Evolutionary conservation across 2,329 filamentous ascomycete genomes (phyloP), one percentile per base, ranked within the genome.

Genomic region (Aspergillus sp.): DNA sequence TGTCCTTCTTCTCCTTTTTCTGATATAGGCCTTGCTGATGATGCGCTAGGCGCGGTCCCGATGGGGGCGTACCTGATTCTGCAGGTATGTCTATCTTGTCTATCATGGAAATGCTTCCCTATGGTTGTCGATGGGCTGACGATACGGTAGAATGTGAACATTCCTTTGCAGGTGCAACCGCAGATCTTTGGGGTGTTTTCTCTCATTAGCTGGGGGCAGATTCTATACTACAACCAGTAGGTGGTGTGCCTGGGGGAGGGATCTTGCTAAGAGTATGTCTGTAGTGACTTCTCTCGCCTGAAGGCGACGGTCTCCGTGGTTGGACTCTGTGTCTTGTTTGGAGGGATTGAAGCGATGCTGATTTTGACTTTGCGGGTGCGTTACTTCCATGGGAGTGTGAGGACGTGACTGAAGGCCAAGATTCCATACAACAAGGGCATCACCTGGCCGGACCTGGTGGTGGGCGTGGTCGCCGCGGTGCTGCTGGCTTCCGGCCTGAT

Each of bases 401-500:
- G 4, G 13, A 16, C 16, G 10, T 21, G 13, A 17, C 49, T 53
- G 16, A 54, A 7, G 2, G 10, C 16, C 59, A 54, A 83, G 78
- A 80, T 80, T 1, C 73, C 82, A 1, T 85, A 86, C 56, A 66
- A 72, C 5, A 70, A 70, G 14, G 84, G 84, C 0, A 73, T 81
- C 16, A 72, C 76, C 31, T 81, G 77, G 64, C 82, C 83, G 0
- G 75, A 82, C 49, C 68, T 81, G 23, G 69, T 83, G 3, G 75
- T 87, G 42, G 85, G 84, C 5, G 75, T 85, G 20, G 64, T 83
- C 23, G 83, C 84, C 1, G 77, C 82, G 2, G 70, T 86, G 9
- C 72, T 87, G 5, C 74, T 87, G 5, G 78, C 77, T 2, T 64
- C 71, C 2, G 85, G 85, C 1, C 68, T 87, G 10, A 60, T 88